Conservation (phyloP, 768 basidiomycete species). For the Sarcodon aspratus region DNA sequence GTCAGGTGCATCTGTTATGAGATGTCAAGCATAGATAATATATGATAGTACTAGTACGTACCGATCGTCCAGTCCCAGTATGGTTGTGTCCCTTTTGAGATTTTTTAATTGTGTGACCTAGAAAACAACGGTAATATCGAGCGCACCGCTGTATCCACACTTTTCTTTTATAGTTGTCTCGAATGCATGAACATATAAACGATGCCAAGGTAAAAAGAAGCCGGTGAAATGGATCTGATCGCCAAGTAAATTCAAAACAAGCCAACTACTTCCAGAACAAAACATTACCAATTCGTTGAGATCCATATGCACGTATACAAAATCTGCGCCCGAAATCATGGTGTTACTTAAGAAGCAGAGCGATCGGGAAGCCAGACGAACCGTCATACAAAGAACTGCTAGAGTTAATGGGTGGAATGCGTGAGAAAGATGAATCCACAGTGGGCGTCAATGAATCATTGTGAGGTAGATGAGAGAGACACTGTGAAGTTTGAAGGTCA, state of each 20-base stretch:
- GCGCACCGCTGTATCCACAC: slow-evolving; percentile 12
- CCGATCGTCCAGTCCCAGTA: slow-evolving; percentile 21
- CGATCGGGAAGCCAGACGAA: background rate
- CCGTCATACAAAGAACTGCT: slow-evolving; percentile 1
- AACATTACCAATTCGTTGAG: slow-evolving; percentile 8
- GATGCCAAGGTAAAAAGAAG: slow-evolving; percentile 17
- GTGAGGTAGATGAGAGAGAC: background rate
- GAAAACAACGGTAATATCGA: too few species aligned
- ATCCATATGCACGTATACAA: slow-evolving; percentile 17
- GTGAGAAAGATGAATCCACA: background rate
- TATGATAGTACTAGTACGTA: background rate
- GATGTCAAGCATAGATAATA: background rate
- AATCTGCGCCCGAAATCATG: background rate
- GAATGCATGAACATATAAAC: slow-evolving; percentile 11
- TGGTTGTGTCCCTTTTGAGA: slow-evolving; percentile 6
- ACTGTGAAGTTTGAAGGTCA: background rate
- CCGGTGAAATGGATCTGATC: slow-evolving; percentile 14
- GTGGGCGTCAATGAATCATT: background rate
- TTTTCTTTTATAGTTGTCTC: slow-evolving; percentile 11
- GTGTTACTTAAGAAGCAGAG: background rate
- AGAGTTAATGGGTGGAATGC: background rate
- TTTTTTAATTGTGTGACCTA: too few species aligned
- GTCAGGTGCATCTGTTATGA: slow-evolving; percentile 10
- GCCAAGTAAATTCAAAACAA: background rate
- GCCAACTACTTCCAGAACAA: background rate